phyloP scores from a whole-genome alignment of 176 grass and related monocot species.

The Secale cereale region DNA sequence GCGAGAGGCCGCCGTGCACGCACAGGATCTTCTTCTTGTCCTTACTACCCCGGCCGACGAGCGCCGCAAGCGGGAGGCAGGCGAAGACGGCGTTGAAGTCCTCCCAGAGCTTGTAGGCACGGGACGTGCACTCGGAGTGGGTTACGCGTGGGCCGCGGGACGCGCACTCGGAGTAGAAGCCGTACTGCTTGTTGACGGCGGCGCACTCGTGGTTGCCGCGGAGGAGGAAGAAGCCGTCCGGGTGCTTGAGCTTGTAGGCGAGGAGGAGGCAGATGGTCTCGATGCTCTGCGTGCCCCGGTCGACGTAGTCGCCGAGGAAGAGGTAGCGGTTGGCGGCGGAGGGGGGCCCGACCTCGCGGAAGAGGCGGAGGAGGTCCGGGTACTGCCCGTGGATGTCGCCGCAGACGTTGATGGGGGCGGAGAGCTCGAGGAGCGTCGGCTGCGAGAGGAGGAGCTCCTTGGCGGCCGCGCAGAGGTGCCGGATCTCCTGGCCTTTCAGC shows the following conservation, averaged over 20 bases:
- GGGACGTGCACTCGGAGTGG: no score
- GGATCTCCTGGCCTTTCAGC: not conserved
- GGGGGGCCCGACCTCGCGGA: not conserved
- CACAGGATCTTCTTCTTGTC: not conserved
- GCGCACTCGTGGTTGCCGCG: constrained; percentile 1
- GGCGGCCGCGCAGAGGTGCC: not conserved
- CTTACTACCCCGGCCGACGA: not conserved
- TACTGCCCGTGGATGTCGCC: not conserved
- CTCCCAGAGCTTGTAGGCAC: no score
- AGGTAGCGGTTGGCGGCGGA: not conserved
- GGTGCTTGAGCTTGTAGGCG: not conserved
- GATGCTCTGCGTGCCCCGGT: not conserved
- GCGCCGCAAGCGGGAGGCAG: not conserved
- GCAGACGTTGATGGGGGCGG: not conserved
- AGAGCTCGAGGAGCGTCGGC: not conserved
- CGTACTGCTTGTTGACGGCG: not conserved
- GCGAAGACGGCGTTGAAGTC: not conserved
- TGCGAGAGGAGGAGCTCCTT: not conserved
- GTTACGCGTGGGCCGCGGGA: no score
- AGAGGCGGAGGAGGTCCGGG: not conserved
- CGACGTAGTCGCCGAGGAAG: not conserved
- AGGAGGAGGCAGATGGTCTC: not conserved
- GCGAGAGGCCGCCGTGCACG: not conserved
- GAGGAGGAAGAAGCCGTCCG: not conserved
- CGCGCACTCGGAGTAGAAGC: not conserved